phyloP scores from a whole-genome alignment of 2,329 filamentous ascomycete species.

The Nothophaeocryptopus gaeumannii region DNA sequence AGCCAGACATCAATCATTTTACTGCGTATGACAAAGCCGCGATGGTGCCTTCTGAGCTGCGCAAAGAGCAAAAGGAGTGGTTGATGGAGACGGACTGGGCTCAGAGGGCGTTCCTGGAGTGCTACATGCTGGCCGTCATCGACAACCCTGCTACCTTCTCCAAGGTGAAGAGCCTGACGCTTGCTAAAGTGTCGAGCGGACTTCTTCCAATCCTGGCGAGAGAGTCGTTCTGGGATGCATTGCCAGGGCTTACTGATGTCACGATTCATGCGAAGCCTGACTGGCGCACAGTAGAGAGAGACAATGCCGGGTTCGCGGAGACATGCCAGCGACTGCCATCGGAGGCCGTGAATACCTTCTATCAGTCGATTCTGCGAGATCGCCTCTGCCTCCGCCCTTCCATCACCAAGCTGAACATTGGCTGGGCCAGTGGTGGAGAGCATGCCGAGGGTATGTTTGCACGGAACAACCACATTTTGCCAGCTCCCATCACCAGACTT shows the following conservation, averaged over 20 bases:
- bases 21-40: conserved; percentile 27
- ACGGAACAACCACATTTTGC: conserved; percentile 61
- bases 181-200: conserved; percentile 63
- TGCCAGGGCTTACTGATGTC: conserved; percentile 55
- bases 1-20: conserved; percentile 26
- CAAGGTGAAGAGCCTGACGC: conserved; percentile 57
- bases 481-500: conserved; percentile 53
- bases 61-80: conserved; percentile 65
- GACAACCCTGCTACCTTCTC: conserved; percentile 57
- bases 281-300: conserved; percentile 60
- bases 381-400: conserved; percentile 45
- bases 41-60: conserved; percentile 57
- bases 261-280: conserved; percentile 63
- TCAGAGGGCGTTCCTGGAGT: conserved; percentile 65
- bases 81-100: conserved; percentile 67
- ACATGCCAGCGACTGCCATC: conserved; percentile 52
- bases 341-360: conserved; percentile 52
- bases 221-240: conserved; percentile 59
- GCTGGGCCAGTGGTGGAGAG: conserved; percentile 67
- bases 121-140: conserved; percentile 63
- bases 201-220: conserved; percentile 57
- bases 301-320: conserved; percentile 51
- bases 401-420: conserved; percentile 61
- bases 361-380: conserved; percentile 45
- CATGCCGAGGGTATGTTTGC: conserved; percentile 60